Percentiles rank a stretch among this genome's conserved stretches.
Evolutionary conservation across 495 filamentous ascomycete genomes (phyloP).

Genomic region (Articulospora tetracladia): DNA sequence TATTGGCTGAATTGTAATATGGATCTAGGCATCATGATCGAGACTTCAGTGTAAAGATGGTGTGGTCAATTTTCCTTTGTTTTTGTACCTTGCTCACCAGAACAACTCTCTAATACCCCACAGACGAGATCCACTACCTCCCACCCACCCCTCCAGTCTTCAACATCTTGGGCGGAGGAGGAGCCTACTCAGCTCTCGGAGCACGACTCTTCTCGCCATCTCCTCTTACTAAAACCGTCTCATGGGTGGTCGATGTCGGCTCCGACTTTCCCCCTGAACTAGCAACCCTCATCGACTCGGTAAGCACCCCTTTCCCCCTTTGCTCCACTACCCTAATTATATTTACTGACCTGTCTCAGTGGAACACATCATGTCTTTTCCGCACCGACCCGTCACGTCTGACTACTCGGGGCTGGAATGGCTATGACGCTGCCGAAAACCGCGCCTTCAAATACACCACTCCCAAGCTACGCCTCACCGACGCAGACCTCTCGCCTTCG

Average conservation of each 20-base stretch:
- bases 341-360: slow-evolving; percentile 28
- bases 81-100: not conserved
- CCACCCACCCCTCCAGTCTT: slow-evolving; percentile 56
- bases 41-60: too few species aligned
- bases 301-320: not conserved
- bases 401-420: slow-evolving; percentile 91
- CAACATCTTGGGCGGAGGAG: slow-evolving; percentile 81
- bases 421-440: slow-evolving; percentile 55
- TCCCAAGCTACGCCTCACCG: slow-evolving; percentile 74
- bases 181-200: slow-evolving; percentile 79
- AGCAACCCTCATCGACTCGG: slow-evolving; percentile 50
- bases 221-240: slow-evolving; percentile 51
- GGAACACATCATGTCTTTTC: slow-evolving; percentile 69
- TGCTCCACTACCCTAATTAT: not conserved
- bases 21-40: too few species aligned
- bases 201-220: slow-evolving; percentile 80
- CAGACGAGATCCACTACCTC: slow-evolving; percentile 88
- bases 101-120: slow-evolving; percentile 1
- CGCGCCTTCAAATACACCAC: slow-evolving; percentile 84
- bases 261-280: slow-evolving; percentile 75
- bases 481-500: slow-evolving; percentile 43
- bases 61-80: not conserved
- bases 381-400: slow-evolving; percentile 61
- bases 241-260: slow-evolving; percentile 89
- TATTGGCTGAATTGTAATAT: too few species aligned